A percentile compares a stretch with the other conserved stretches of the same genome.
Conservation (phyloP, 2,329 filamentous ascomycete species). For the Phaeosphaeriaceae sp. region DNA sequence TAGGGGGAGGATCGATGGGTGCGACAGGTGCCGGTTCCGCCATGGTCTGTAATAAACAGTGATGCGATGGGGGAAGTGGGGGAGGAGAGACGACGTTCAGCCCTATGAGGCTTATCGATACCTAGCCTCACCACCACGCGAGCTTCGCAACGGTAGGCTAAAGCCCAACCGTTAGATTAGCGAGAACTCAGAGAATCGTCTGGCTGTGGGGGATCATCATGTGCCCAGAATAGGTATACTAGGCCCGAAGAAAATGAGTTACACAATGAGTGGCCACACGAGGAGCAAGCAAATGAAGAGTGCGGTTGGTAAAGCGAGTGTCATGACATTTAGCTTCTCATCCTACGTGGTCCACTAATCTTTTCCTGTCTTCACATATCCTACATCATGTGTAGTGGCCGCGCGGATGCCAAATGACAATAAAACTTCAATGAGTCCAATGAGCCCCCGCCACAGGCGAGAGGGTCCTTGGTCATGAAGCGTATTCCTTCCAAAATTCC, state of each 20-base stretch:
- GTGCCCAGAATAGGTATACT: too few relatives aligned
- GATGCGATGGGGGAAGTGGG: not conserved
- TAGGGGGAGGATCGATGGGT: slow-evolving; percentile 25
- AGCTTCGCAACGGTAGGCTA: not conserved
- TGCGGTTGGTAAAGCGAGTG: slow-evolving; percentile 35
- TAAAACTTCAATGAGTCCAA: slow-evolving; percentile 42
- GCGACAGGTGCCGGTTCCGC: slow-evolving; percentile 24
- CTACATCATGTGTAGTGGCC: slow-evolving; percentile 16
- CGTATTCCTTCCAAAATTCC: slow-evolving; percentile 18
- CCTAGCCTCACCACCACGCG: slow-evolving; percentile 19
- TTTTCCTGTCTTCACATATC: slow-evolving; percentile 9
- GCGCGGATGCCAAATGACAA: slow-evolving; percentile 15
- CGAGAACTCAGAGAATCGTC: too few relatives aligned
- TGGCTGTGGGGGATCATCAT: too few relatives aligned
- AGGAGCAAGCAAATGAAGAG: too few relatives aligned
- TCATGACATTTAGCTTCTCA: slow-evolving; percentile 46
- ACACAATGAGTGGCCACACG: too few relatives aligned
- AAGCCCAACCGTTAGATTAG: not conserved
- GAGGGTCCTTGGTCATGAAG: slow-evolving; percentile 38
- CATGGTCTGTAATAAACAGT: not conserved
- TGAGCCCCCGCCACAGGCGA: slow-evolving; percentile 45
- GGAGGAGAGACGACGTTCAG: slow-evolving; percentile 5
- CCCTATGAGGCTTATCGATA: slow-evolving; percentile 23
- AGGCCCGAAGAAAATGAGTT: too few relatives aligned
- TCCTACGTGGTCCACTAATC: slow-evolving; percentile 37